A percentile compares a stretch with the other conserved stretches of the same genome.
phyloP scores from a whole-genome alignment of 1,284 basidiomycete genomes.

The Ustilago crameri region DNA sequence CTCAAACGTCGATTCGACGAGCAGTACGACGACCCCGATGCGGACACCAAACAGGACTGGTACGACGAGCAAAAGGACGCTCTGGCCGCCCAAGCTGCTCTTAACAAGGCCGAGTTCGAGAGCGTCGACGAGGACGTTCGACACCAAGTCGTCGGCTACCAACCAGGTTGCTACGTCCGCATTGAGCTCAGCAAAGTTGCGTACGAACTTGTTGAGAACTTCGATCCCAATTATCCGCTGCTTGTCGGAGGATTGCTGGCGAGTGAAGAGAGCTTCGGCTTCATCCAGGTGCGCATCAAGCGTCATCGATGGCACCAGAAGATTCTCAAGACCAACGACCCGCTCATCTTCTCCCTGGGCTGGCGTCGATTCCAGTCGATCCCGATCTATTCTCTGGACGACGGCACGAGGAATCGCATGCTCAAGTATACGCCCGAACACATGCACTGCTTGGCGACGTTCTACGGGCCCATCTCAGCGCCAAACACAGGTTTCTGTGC shows the following conservation, averaged over 20 bases:
- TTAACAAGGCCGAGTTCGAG: constrained; percentile 88
- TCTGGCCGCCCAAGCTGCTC: constrained; percentile 82
- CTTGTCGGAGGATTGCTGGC: constrained; percentile 91
- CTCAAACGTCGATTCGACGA: constrained; percentile 96
- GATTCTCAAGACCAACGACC: constrained; percentile 97
- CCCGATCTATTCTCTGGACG: constrained; percentile 95
- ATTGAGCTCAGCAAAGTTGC: constrained; percentile 87
- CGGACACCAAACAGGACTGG: constrained; percentile 58
- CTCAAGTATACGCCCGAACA: constrained; percentile 99
- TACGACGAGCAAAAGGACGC: constrained; percentile 83
- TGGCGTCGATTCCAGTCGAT: constrained; percentile 96
- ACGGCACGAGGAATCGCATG: constrained; percentile 86
- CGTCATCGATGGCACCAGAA: constrained; percentile 92
- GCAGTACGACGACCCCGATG: constrained; percentile 90
- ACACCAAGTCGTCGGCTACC: constrained; percentile 86
- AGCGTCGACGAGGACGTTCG: constrained; percentile 82
- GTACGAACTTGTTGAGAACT: constrained; percentile 91
- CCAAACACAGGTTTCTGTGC: constrained; percentile 91
- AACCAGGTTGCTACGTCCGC: constrained; percentile 92
- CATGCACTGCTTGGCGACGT: constrained; percentile 98
- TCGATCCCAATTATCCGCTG: constrained; percentile 89
- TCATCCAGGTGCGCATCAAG: constrained; percentile 94
- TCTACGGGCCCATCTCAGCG: constrained; percentile 70
- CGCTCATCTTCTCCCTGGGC: constrained; percentile 91
- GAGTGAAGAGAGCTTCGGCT: constrained; percentile 88